Base-by-base conservation (phyloP, 1,284 basidiomycete species). In the Apiotrichum mycotoxinovorans region DNA sequence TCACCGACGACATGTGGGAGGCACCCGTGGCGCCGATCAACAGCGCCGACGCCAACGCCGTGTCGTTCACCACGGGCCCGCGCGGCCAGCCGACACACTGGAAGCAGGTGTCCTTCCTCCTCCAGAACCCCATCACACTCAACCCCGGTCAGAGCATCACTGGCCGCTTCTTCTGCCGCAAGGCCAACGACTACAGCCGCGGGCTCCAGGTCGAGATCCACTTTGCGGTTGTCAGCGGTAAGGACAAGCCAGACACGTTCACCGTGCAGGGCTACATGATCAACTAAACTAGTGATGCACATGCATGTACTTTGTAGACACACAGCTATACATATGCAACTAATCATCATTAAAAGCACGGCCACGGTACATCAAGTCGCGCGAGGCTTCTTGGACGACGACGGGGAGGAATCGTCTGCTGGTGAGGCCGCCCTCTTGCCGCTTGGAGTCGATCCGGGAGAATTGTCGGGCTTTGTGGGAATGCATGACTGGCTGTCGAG, bases 151-250 rank as follows among this genome's bases (percentile, higher is more conserved):
- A 52, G 83, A 72, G 3, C 17, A 84, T 98, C 33, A 75, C 80
- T 9, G 95, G 95, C 10, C 83, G 79, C 26, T 94, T 98, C 80
- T 83, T 84, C 66, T 91, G 90, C 69, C 82, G 81, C 55, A 95
- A 97, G 80, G 88, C 85, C 65, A 76, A 80, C 23, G 81, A 79
- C n/a, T 97, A 97, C 73, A 85, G 86, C 30, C 81, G 95, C 50
- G 94, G 97, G 69, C 79, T 98, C 47, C 89, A 96, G 63, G 85
- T 95, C 17, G 93, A 97, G 79, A 87, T 98, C 46, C 91, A 93
- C 71, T 97, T 63, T 52, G 58, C 56, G 27, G 51, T 61, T 14
- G 61, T 42, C 17, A 46, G 46, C 23, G 44, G 41, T 5, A 58
- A 51, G 22, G 57, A 58, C 47, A 40, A 48, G 57, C 63, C 64